A percentile compares a stretch with the other conserved stretches of the same genome.
Conservation (phyloP, 2,329 filamentous ascomycete genomes). For the Fusarium abutilonis region DNA sequence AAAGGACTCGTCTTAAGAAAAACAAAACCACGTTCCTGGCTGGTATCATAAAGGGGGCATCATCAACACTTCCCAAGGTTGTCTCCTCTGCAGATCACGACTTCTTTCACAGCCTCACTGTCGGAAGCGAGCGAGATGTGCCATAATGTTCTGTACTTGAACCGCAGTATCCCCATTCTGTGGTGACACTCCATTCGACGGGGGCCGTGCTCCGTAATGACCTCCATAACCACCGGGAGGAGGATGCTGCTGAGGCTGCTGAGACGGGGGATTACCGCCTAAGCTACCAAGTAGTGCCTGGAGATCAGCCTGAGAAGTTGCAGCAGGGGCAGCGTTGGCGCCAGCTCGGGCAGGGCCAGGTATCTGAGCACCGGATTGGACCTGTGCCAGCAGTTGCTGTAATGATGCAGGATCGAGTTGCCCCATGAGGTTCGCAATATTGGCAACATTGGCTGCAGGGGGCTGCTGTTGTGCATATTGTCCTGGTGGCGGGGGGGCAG, state of each 20-base stretch:
- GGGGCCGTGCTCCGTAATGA: constrained; percentile 47
- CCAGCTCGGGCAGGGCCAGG: constrained; percentile 27
- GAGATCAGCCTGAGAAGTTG: constrained; percentile 54
- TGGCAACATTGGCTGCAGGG: constrained; percentile 52
- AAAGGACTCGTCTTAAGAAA: constrained; percentile 16
- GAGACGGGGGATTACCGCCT: constrained; percentile 41
- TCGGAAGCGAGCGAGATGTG: constrained; percentile 73
- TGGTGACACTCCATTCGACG: constrained; percentile 41
- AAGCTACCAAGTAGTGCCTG: constrained; percentile 58
- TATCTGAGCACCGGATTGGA: constrained; percentile 52
- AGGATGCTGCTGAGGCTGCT: constrained; percentile 32
- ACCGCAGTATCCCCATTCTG: constrained; percentile 55
- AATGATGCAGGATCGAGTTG: constrained; percentile 74
- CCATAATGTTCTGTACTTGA: constrained; percentile 78
- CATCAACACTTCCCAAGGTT: constrained; percentile 3
- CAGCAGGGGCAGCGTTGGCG: constrained; percentile 38
- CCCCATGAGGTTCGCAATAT: constrained; percentile 72
- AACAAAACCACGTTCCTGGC: constrained; percentile 19
- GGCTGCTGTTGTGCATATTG: constrained; percentile 49
- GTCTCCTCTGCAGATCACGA: neutral
- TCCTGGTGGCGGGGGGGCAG: constrained; percentile 41
- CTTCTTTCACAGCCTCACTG: constrained; percentile 51
- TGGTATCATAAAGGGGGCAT: constrained; percentile 34
- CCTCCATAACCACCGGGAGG: constrained; percentile 41
- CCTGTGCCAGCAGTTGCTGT: constrained; percentile 73